phyloP scores from a whole-genome alignment of 176 grass and related monocot genomes.

The Carex scoparia region DNA sequence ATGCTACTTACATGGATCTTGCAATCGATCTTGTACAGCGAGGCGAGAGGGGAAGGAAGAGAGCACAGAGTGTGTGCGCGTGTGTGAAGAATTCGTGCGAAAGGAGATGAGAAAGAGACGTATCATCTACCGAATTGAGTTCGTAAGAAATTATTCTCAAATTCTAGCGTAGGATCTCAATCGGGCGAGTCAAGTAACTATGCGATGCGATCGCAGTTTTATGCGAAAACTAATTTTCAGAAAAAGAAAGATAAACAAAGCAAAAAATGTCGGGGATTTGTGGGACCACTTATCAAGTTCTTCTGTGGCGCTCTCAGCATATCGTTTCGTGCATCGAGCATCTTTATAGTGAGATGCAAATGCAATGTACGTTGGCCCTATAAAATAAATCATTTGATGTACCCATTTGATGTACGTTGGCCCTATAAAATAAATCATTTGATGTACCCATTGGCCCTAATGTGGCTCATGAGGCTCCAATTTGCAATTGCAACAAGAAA shows the following conservation, averaged over 20 bases:
- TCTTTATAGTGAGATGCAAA: not conserved
- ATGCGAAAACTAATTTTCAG: not conserved
- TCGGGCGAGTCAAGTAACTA: not conserved
- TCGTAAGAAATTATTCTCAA: not conserved
- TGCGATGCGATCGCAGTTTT: not conserved
- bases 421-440: no score
- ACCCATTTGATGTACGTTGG: no score
- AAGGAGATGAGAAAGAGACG: not conserved
- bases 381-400: no score
- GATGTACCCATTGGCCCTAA: not conserved
- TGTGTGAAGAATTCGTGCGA: conserved; percentile 7
- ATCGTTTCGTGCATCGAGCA: not conserved
- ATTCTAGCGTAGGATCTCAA: not conserved
- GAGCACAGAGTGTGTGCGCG: conserved; percentile 13
- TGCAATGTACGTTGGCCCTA: no score
- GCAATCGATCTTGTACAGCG: conserved; percentile 22
- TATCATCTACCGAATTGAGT: not conserved
- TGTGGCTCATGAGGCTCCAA: not conserved
- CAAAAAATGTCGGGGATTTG: not conserved
- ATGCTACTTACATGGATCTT: conserved; percentile 21
- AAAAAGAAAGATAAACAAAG: conserved; percentile 12
- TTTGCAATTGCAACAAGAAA: not conserved
- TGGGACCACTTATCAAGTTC: not conserved
- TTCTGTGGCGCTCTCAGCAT: not conserved
- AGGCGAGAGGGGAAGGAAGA: not conserved